Conservation (phyloP, 768 basidiomycete genomes). For the Russula olivacea region DNA sequence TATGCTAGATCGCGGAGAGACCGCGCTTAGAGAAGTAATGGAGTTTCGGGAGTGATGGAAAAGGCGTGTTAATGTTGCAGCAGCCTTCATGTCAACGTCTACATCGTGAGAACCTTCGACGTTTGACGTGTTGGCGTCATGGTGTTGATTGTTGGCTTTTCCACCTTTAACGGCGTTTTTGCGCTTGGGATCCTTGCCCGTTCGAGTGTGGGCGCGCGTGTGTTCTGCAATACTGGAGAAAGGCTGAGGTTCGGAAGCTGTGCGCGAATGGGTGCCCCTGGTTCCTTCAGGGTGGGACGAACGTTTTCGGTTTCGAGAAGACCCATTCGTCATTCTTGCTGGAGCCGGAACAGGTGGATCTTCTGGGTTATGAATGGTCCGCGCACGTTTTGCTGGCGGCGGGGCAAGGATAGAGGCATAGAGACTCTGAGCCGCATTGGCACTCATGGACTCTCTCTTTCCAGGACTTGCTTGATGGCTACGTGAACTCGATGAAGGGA, state of each 20-base stretch:
- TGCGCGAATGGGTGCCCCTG: slow-evolving; percentile 11
- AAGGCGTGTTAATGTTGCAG: slow-evolving; percentile 70
- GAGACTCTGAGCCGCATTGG: slow-evolving; percentile 50
- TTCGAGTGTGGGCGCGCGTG: slow-evolving; percentile 23
- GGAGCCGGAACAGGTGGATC: slow-evolving; percentile 63
- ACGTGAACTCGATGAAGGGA: slow-evolving; percentile 22
- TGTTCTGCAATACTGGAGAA: slow-evolving; percentile 24
- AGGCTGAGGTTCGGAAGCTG: slow-evolving; percentile 11
- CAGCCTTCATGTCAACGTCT: slow-evolving; percentile 77
- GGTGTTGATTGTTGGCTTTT: slow-evolving; percentile 8
- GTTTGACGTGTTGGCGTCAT: slow-evolving; percentile 9
- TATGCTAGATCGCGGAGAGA: slow-evolving; percentile 67
- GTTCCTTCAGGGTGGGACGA: slow-evolving; percentile 20
- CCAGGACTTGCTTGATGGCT: slow-evolving; percentile 17
- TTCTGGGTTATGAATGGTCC: slow-evolving; percentile 69
- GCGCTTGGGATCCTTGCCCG: slow-evolving; percentile 15
- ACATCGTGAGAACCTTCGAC: slow-evolving; percentile 39
- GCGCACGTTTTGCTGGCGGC: slow-evolving; percentile 67
- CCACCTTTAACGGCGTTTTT: slow-evolving; percentile 8
- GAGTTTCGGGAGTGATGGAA: slow-evolving; percentile 60
- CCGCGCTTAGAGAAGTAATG: slow-evolving; percentile 44
- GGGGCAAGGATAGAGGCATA: slow-evolving; percentile 72
- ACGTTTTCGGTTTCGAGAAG: slow-evolving; percentile 27
- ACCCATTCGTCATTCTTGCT: slow-evolving; percentile 30
- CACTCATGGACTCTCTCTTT: slow-evolving; percentile 31